These are phyloP conservation scores for Pythium insidiosum DNA, from an alignment of 352 stramenopile species.

Conservation along the genomic window DNA sequence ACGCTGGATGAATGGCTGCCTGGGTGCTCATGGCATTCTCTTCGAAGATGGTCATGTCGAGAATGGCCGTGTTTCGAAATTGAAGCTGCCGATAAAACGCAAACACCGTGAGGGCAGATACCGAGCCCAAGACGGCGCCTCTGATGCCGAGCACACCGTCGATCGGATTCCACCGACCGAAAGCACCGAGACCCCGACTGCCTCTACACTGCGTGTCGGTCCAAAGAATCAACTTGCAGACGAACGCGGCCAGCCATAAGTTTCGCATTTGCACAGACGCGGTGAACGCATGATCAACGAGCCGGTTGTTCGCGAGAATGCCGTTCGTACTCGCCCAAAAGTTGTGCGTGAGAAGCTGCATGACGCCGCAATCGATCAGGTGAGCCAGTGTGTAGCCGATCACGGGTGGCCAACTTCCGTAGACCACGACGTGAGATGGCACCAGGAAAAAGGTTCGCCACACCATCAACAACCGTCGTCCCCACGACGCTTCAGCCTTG, in stretches of 20 bases:
- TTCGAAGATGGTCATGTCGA: not conserved
- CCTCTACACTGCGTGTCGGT: no score
- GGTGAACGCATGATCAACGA: not conserved
- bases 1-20: no score
- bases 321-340: not conserved
- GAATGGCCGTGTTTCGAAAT: not conserved
- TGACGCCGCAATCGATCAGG: not conserved
- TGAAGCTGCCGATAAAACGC: not conserved
- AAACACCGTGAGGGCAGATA: not conserved
- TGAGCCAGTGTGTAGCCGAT: not conserved
- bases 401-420: not conserved
- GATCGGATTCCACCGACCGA: not conserved
- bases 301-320: no score
- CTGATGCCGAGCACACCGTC: not conserved
- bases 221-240: not conserved
- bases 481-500: no score
- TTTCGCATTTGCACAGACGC: not conserved
- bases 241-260: not conserved
- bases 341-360: not conserved
- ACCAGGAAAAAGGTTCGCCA: not conserved
- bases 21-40: not conserved
- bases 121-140: not conserved
- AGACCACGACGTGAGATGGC: not conserved
- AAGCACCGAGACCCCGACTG: not conserved
- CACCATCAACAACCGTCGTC: not conserved